Evolutionary conservation across 768 basidiomycete species (phyloP), one percentile per base, ranked within the genome.

Genomic region (Phlegmacium glaucopus): DNA sequence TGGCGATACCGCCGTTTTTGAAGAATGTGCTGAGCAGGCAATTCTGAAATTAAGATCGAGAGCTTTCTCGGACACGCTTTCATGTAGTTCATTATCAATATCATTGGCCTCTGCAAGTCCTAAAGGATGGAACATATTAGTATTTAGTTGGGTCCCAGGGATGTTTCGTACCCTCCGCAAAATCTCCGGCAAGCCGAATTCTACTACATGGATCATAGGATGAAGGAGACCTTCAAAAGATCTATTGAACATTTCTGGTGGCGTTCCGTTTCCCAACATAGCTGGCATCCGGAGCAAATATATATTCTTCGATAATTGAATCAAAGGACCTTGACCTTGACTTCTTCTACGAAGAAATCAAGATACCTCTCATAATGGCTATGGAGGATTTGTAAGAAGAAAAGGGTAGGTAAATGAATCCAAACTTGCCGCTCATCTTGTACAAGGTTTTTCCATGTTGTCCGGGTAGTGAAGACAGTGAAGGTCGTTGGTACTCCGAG

Each of bases 1-100:
- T 93, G 1, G 94, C 94, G 36, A 95, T 81, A 15, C 94, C 94
- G 26, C 88, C 88, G 53, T 95, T 91, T 44, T 75, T 70, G 77
- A 96, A 89, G 13, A 88, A 55, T 4, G 84, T 82, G 5, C 88
- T 94, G 13, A 96, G 79, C 39, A 96, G 72, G 75, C 96, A 94
- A 68, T 96, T 96, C 90, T 90, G 50, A 1, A 28, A 30, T 15
- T 17, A n/a, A n/a, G n/a, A n/a, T n/a, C 32, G 32, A 34, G 32
- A 34, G 11, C 4, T n/a, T 34, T 34, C 32, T 34, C 32, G 6
- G 32, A 34, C 6, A 6, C 6, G 32, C 32, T 3, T n/a, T 34
- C 32, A 34, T 34, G 32, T n/a, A 34, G n/a, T 34, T 6, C 6
- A 34, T 10, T n/a, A 34, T 4, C 6, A n/a, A 4, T 6, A 34